phyloP scores from a whole-genome alignment of 176 grass and related monocot genomes.

The Poa annua region DNA sequence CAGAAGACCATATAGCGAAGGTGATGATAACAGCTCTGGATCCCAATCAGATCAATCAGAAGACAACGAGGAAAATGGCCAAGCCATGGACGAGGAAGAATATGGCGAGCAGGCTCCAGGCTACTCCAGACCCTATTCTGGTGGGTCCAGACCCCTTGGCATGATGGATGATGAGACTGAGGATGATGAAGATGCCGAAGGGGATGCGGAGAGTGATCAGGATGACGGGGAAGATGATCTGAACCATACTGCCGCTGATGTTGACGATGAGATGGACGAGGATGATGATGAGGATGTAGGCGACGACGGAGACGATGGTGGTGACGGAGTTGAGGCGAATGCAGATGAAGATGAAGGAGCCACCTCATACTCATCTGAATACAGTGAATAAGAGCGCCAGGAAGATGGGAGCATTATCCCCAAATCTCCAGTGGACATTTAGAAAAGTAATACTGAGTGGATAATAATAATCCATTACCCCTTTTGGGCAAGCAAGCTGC shows the following conservation, averaged over 20 bases:
- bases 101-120: slow-evolving; percentile 57
- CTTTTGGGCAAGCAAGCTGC: slow-evolving; percentile 2
- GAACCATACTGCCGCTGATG: slow-evolving; percentile 42
- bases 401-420: neutral
- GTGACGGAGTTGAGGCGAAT: slow-evolving; percentile 38
- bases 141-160: slow-evolving; percentile 39
- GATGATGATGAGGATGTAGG: slow-evolving; percentile 27
- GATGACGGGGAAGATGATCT: slow-evolving; percentile 56
- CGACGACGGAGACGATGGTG: slow-evolving; percentile 50
- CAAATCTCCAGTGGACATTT: neutral
- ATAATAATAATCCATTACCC: neutral
- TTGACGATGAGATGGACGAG: slow-evolving; percentile 57
- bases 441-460: neutral
- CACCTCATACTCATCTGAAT: slow-evolving; percentile 74
- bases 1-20: slow-evolving; percentile 53
- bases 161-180: slow-evolving; percentile 63
- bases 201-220: slow-evolving; percentile 49
- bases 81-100: slow-evolving; percentile 71
- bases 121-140: slow-evolving; percentile 53
- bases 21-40: slow-evolving; percentile 60
- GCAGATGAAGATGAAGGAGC: slow-evolving; percentile 58
- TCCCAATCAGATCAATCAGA: slow-evolving; percentile 56
- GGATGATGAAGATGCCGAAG: slow-evolving; percentile 56
- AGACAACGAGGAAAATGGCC: slow-evolving; percentile 65
- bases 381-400: slow-evolving; percentile 55